Conservation (phyloP, 352 stramenopile genomes). For the Phytopythium kandeliae region DNA sequence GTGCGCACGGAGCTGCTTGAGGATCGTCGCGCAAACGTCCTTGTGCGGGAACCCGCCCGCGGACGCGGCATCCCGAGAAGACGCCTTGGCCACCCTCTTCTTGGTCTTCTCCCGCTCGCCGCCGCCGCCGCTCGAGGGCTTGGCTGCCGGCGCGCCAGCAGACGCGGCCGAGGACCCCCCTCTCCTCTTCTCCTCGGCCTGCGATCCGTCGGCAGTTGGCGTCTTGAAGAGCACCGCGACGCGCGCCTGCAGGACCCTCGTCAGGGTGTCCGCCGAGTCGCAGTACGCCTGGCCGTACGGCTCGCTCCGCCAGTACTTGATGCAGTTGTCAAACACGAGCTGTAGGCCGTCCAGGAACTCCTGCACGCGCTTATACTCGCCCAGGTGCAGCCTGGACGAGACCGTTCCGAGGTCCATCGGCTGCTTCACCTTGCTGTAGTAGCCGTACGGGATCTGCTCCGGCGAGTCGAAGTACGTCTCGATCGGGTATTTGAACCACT, state of each 20-base stretch:
- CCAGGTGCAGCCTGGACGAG: conserved; percentile 60
- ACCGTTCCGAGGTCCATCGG: conserved; percentile 84
- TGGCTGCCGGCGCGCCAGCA: background rate
- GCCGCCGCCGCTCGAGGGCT: conserved; percentile 3
- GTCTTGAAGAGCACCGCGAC: conserved; percentile 26
- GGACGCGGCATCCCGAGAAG: conserved; percentile 21
- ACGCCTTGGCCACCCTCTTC: conserved; percentile 34
- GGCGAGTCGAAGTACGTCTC: conserved; percentile 81
- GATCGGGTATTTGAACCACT: conserved; percentile 87
- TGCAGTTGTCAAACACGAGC: conserved; percentile 85
- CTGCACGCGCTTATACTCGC: conserved; percentile 47
- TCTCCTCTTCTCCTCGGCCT: conserved; percentile 1
- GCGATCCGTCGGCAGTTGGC: background rate
- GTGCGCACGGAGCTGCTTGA: conserved; percentile 68
- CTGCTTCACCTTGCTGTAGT: conserved; percentile 72
- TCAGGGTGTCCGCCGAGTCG: conserved; percentile 58
- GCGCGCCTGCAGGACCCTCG: conserved; percentile 44
- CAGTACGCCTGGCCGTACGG: conserved; percentile 77
- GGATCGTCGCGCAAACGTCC: conserved; percentile 56
- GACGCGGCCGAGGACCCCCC: background rate
- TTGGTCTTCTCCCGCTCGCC: conserved; percentile 20
- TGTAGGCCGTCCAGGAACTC: conserved; percentile 61
- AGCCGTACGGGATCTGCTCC: conserved; percentile 79
- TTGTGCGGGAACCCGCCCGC: conserved; percentile 43
- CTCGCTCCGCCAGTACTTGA: conserved; percentile 74